Conservation (phyloP, 2,329 filamentous ascomycete genomes). For the Aspergillus ochraceus region DNA sequence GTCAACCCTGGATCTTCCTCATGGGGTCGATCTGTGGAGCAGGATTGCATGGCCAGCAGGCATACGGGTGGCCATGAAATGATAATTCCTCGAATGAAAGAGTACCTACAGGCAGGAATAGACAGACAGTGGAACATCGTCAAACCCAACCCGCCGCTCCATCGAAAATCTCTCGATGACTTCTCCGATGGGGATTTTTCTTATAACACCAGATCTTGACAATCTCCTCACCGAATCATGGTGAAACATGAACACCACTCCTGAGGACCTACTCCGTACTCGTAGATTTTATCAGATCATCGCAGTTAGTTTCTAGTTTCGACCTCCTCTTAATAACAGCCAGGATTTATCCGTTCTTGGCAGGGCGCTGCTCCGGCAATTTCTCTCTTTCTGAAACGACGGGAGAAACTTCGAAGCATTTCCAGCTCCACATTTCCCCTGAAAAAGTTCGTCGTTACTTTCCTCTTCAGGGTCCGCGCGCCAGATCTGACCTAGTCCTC, state of each 20-base stretch:
- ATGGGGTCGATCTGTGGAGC: too few relatives aligned
- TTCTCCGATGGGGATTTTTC: too few relatives aligned
- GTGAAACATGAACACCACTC: too few relatives aligned
- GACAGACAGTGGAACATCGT: too few relatives aligned
- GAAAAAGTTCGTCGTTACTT: not conserved
- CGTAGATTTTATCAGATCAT: not conserved
- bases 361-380: not conserved
- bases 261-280: too few relatives aligned
- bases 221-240: too few relatives aligned
- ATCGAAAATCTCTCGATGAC: too few relatives aligned
- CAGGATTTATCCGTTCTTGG: not conserved
- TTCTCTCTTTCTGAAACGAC: not conserved
- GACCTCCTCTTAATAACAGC: not conserved
- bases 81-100: not conserved
- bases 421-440: not conserved
- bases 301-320: not conserved
- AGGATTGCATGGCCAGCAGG: slow-evolving; percentile 20
- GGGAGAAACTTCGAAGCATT: not conserved
- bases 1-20: too few relatives aligned
- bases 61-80: slow-evolving; percentile 24
- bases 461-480: not conserved
- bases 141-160: too few relatives aligned
- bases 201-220: too few relatives aligned
- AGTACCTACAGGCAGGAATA: too few relatives aligned
- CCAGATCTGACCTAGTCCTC: not conserved